Base-by-base conservation (phyloP, 202 grass and related monocot species). In the Dendrocalamus latiflorus region DNA sequence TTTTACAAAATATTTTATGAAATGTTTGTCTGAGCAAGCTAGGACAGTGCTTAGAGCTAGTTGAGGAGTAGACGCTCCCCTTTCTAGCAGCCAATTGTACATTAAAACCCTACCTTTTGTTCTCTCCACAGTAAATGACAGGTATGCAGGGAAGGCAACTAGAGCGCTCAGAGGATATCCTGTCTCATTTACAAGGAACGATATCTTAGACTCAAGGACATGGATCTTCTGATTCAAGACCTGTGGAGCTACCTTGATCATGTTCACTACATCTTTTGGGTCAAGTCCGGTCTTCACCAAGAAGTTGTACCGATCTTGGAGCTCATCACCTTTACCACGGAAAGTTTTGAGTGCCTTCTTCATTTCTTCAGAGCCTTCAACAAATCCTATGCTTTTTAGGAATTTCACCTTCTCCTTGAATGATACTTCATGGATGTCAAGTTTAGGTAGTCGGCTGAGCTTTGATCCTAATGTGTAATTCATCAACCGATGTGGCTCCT, bases 21-120 rank as follows among this genome's bases (percentile, higher is more conserved):
- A 91, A 30, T 26, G 7, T 67, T 82, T 91, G 1, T 15, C 89
- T 62, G 86, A 87, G 86, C 61, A 91, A 59, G 92, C 81, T 50
- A 91, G 77, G 41, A 94, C 8, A 11, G 81, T 85, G 72, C 86
- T 85, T 49, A 94, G 73, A 60, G 92, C 89, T 55, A 87, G 15
- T 24, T 60, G 54, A 44, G 84, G 72, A 25, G 21, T 53, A 61
- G 54, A 37, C 67, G 42, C 10, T 18, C 89, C 89, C 71, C 7
- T 94, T 60, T 87, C 84, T 77, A 54, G 51, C 67, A 94, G 75
- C 92, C 92, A 94, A 28, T 85, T 79, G 84, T 91, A 94, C 92
- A 87, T 89, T 17, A 81, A 67, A 45, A 87, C 56, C 81, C 92
- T 94, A 50, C 55, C n/a, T 79, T 87, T 91, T 56, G 58, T 63